These are phyloP conservation scores for Nitzschia palea DNA, from an alignment of 108 stramenopile species.

Conservation along the genomic window DNA sequence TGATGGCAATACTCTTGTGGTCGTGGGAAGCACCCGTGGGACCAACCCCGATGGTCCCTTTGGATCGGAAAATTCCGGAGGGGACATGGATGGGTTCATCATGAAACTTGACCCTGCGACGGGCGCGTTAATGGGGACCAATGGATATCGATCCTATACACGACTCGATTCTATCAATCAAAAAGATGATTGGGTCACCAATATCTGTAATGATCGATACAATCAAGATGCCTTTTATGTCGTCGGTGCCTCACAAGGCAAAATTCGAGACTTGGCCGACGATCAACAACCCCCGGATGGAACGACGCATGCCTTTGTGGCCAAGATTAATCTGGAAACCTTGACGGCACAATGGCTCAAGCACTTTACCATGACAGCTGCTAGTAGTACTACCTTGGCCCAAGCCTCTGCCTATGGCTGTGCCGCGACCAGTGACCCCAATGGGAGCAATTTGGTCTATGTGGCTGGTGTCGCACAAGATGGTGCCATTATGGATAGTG, in stretches of 20 bases:
- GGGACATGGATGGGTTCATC: constrained; percentile 47
- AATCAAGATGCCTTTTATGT: constrained; percentile 36
- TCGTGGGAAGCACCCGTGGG: constrained; percentile 42
- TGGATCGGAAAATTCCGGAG: constrained; percentile 7
- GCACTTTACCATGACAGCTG: constrained; percentile 20
- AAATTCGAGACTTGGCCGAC: constrained; percentile 10
- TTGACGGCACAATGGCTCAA: constrained; percentile 20
- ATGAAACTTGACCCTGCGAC: constrained; percentile 34
- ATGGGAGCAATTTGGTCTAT: constrained; percentile 22
- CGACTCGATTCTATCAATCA: constrained; percentile 28
- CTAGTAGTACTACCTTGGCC: neutral
- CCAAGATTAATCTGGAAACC: constrained; percentile 23
- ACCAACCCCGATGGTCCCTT: constrained; percentile 23
- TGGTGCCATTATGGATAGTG: constrained; percentile 20
- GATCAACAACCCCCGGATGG: constrained; percentile 24
- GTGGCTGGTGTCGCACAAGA: constrained; percentile 24
- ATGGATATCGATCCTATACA: constrained; percentile 6
- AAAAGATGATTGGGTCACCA: constrained; percentile 33
- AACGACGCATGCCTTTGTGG: constrained; percentile 20
- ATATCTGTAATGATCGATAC: constrained; percentile 31
- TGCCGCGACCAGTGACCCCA: constrained; percentile 10
- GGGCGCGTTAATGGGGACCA: neutral
- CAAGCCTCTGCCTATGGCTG: constrained; percentile 22
- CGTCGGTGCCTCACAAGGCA: constrained; percentile 38
- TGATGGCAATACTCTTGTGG: constrained; percentile 26